Base-by-base conservation (phyloP, 768 basidiomycete species). In the Lentinus tigrinus region DNA sequence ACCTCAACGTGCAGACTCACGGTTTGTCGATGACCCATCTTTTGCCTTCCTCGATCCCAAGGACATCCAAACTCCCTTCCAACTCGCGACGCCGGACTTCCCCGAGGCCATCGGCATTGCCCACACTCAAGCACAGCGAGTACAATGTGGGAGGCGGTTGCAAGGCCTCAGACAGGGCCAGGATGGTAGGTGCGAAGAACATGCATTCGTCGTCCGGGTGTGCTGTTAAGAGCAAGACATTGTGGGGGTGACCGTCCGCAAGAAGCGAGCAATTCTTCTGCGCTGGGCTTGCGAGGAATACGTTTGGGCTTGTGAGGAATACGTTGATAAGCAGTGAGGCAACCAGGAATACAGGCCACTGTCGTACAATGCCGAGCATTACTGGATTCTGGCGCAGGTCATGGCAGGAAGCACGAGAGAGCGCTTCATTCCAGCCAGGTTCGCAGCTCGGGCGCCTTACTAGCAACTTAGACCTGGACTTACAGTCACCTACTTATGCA, bases 171-270 rank as follows among this genome's bases (percentile, higher is more conserved):
- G 19, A 44, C 31, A 95, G 77, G 2, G 81, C 78, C 31, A 87
- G 73, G 14, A 96, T 70, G 0, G 92, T 94, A 0, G 95, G 95
- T 3, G 87, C 85, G 70, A 98, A 98, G 79, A 98, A 98, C 80
- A 95, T 83, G 70, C 85, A 87, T 74, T 97, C 95, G 69, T 98
- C 95, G 69, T 97, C 95, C 2, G 95, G 95, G 69, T 98, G 95
- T 26, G 95, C 93, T 0, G 95, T 96, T 44, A 98, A 71, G 3
- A 97, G 70, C 37, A 94, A 76, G 34, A 91, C 68, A 61, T 65
- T 53, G 9, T 42, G 28, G n/a, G n/a, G n/a, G n/a, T n/a, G 54
- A 52, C 21, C 39, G 48, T 26, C 19, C 42, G 11, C 17, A 14
- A 26, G 46, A 38, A 39, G 51, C 13, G 39, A 54, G 56, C 21